These are phyloP conservation scores for Globisporangium middletonii DNA, from an alignment of 352 stramenopile genomes.

Conservation along the genomic window DNA sequence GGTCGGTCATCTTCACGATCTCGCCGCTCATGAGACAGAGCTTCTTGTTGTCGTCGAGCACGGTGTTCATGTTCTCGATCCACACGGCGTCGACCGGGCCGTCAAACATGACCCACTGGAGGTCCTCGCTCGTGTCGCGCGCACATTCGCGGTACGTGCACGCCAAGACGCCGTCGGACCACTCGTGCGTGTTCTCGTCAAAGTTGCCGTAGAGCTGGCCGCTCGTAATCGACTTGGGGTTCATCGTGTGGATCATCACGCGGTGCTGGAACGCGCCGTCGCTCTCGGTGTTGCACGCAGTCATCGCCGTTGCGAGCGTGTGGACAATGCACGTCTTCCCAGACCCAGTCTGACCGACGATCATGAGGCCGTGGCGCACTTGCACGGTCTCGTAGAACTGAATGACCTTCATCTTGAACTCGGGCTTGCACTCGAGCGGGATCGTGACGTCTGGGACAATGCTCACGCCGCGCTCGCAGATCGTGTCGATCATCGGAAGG, in stretches of 20 bases:
- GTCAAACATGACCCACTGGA: conserved; percentile 94
- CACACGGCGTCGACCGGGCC: conserved; percentile 91
- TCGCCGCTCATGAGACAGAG: conserved; percentile 93
- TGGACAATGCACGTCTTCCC: conserved; percentile 93
- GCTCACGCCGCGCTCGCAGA: conserved; percentile 58
- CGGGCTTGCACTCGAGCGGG: conserved; percentile 67
- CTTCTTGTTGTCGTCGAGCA: conserved; percentile 93
- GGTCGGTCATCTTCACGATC: conserved; percentile 93
- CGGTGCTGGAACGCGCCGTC: conserved; percentile 50
- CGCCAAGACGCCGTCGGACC: conserved; percentile 92
- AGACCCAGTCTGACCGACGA: conserved; percentile 90
- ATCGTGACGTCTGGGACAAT: conserved; percentile 55
- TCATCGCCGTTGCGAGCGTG: conserved; percentile 74
- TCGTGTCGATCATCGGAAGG: conserved; percentile 75
- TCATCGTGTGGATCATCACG: conserved; percentile 88
- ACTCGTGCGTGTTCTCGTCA: conserved; percentile 93
- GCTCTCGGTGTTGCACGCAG: conserved; percentile 51
- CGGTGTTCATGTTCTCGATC: conserved; percentile 97
- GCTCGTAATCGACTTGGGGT: conserved; percentile 93
- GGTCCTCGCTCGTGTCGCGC: conserved; percentile 65
- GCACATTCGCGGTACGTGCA: conserved; percentile 93
- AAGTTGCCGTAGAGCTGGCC: conserved; percentile 94
- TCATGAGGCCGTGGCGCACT: conserved; percentile 94
- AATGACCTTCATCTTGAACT: conserved; percentile 88
- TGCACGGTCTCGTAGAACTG: conserved; percentile 95